Base-by-base conservation (phyloP, 768 basidiomycete species). In the Coprinellus micaceus region DNA sequence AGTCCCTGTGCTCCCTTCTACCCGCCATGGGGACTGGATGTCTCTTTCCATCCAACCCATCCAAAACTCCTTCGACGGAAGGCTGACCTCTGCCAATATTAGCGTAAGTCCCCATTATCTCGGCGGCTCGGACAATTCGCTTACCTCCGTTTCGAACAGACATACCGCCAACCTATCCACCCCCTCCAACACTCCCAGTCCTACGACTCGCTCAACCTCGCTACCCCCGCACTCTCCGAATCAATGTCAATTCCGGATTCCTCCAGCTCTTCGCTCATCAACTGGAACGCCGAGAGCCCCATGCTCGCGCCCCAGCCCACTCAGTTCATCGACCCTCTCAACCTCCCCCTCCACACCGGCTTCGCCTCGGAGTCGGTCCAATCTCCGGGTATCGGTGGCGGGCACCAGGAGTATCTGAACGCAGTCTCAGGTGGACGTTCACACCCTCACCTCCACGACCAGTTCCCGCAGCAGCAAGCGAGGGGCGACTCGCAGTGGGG, bases 261-360 rank as follows among this genome's bases (percentile, higher is more conserved):
- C 70, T 43, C 59, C 64, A 47, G 63, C 67, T 75, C 77, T 3
- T 74, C 77, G n/a, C 64, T 78, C 37, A 54, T 67, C 13, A 66
- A 67, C 43, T 79, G 77, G 78, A 73, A 76, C 55, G 70, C 67
- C 24, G 65, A 73, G 17, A 49, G 60, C 2, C 49, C 60, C 41
- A 60, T 63, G 37, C 47, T 64, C 1, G 52, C 61, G 17, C 63
- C 63, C 5, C 65, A 63, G 50, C 63, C 64, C 0, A 64, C 62
- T 3, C 63, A 63, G 30, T 66, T 52, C 57, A 54, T 62, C 62
- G 19, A 60, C 60, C 41, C 63, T 7, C 56, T 64, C 11, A 61
- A 62, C n/a, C 54, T 65, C 53, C 55, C 56, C 28, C 44, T 57
- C 50, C 50, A 52, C 26, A 37, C 58, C 29, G 57, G 61, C 47